Percentiles rank a stretch among this genome's conserved stretches.
Evolutionary conservation across 108 stramenopile genomes (phyloP).

Genomic region (Hondaea fermentalgiana): DNA sequence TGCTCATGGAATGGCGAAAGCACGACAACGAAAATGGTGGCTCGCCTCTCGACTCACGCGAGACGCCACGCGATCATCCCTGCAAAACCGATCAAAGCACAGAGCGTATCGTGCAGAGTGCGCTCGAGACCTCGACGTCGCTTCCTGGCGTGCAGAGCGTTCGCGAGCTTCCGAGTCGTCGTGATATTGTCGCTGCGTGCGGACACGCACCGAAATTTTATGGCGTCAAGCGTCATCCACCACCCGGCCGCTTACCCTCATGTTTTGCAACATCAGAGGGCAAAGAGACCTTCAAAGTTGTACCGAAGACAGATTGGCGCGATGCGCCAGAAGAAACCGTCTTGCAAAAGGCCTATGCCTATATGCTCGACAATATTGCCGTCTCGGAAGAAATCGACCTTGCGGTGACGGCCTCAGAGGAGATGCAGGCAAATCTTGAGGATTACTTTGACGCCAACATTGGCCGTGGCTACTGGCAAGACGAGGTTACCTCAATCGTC

Average conservation of each 20-base stretch:
- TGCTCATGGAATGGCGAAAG: not conserved
- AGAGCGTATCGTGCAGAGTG: not conserved
- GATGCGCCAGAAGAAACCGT: not conserved
- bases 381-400: not conserved
- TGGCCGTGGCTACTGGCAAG: not conserved
- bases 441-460: not conserved
- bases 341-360: not conserved
- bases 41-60: too few relatives aligned
- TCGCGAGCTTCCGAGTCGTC: not conserved
- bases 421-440: not conserved
- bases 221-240: not conserved
- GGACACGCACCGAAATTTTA: not conserved
- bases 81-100: not conserved
- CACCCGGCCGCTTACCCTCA: not conserved
- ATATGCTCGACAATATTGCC: not conserved
- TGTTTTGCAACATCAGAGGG: not conserved
- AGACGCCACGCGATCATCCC: not conserved
- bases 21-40: not conserved
- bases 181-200: not conserved
- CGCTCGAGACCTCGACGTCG: not conserved
- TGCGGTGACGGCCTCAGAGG: not conserved
- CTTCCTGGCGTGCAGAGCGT: not conserved
- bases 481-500: not conserved
- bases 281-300: not conserved
- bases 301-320: not conserved